phyloP scores from a whole-genome alignment of 768 basidiomycete genomes.

The Ramaria rubella region DNA sequence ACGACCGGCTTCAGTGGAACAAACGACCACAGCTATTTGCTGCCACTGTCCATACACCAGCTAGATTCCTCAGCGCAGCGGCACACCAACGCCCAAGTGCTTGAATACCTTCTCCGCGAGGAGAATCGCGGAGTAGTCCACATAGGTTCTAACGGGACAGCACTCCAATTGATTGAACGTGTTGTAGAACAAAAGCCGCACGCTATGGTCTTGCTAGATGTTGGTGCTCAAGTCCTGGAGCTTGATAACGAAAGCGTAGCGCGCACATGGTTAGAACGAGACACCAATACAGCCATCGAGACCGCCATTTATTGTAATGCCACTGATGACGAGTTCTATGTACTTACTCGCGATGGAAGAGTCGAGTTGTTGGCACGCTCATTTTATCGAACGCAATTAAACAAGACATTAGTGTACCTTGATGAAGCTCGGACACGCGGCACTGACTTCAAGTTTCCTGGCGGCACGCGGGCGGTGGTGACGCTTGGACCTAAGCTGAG shows the following conservation, averaged over 20 bases:
- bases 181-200: conserved; percentile 31
- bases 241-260: conserved; percentile 38
- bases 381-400: conserved; percentile 28
- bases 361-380: conserved; percentile 33
- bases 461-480: conserved; percentile 36
- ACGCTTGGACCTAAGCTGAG: conserved; percentile 45
- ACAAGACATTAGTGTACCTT: conserved; percentile 41
- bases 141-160: background rate
- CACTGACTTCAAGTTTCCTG: conserved; percentile 46
- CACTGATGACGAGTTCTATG: conserved; percentile 28
- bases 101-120: conserved; percentile 18
- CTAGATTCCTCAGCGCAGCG: conserved; percentile 33
- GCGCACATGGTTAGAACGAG: conserved; percentile 32
- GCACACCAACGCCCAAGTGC: conserved; percentile 40
- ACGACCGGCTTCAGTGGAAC: conserved; percentile 53
- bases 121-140: conserved; percentile 18
- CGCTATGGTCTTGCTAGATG: conserved; percentile 46
- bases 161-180: conserved; percentile 23
- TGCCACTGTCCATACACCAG: conserved; percentile 33
- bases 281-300: conserved; percentile 18
- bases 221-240: conserved; percentile 53
- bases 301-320: conserved; percentile 41
- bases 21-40: conserved; percentile 37
- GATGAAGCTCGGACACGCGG: conserved; percentile 50
- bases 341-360: conserved; percentile 31